Conservation (phyloP, 2,329 filamentous ascomycete genomes). For the Fusarium torulosum region DNA sequence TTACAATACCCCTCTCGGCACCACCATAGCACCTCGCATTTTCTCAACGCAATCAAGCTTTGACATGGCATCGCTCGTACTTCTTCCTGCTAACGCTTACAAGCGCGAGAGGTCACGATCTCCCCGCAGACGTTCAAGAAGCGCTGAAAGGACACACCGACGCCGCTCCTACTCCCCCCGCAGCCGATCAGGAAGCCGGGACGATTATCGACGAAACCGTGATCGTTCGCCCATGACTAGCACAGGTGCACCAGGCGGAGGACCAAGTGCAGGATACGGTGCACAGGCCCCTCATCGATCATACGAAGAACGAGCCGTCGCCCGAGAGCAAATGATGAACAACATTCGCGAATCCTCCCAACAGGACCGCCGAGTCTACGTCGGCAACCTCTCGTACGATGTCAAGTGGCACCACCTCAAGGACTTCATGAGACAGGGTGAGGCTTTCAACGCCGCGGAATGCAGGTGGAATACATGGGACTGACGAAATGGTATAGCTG, state of each 20-base stretch:
- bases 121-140: conserved; percentile 85
- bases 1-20: conserved; percentile 26
- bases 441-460: conserved; percentile 55
- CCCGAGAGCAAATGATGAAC: conserved; percentile 96
- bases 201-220: conserved; percentile 80
- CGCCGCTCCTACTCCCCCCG: conserved; percentile 84
- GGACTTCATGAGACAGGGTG: conserved; percentile 99
- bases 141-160: conserved; percentile 76
- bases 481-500: conserved; percentile 74
- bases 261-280: conserved; percentile 75
- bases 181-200: conserved; percentile 79
- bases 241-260: conserved; percentile 76
- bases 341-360: conserved; percentile 94
- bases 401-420: conserved; percentile 99
- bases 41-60: conserved; percentile 19
- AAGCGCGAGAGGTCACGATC: conserved; percentile 89
- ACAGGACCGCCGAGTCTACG: conserved; percentile 99
- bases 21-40: conserved; percentile 1
- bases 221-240: conserved; percentile 89
- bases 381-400: conserved; percentile 98
- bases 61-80: conserved; percentile 37
- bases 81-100: conserved; percentile 48
- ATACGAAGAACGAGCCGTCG: conserved; percentile 84
- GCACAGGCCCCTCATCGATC: conserved; percentile 74
- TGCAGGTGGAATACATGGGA: conserved; percentile 48